phyloP scores from a whole-genome alignment of 768 basidiomycete species.

The Mycena rebaudengoi region DNA sequence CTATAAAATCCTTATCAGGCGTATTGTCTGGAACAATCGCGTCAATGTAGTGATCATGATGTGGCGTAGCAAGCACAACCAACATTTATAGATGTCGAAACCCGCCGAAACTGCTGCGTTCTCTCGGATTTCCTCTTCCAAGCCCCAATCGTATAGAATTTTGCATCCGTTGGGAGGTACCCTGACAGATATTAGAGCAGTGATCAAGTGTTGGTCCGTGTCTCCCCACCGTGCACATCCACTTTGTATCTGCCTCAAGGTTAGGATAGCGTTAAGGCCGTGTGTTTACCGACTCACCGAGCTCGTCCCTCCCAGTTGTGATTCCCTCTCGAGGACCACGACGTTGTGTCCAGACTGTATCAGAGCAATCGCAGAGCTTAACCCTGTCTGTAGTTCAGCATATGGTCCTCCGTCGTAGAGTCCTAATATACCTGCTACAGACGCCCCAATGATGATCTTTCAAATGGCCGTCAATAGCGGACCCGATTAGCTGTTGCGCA shows the following conservation, averaged over 20 bases:
- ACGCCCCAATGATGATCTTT: no score
- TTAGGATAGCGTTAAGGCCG: not conserved
- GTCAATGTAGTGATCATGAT: not conserved
- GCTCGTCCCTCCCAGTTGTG: slow-evolving; percentile 6
- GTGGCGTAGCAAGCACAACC: not conserved
- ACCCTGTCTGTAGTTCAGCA: slow-evolving; percentile 2
- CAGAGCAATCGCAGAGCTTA: slow-evolving; percentile 9
- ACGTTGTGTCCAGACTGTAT: slow-evolving; percentile 17
- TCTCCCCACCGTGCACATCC: slow-evolving; percentile 5
- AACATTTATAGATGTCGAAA: slow-evolving; percentile 13
- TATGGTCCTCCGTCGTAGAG: not conserved
- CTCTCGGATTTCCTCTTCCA: not conserved
- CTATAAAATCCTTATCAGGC: not conserved
- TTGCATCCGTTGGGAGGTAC: slow-evolving; percentile 6
- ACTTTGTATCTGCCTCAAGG: not conserved
- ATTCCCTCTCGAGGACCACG: slow-evolving; percentile 12
- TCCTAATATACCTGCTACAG: not conserved
- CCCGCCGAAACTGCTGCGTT: not conserved
- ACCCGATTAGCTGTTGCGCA: no score
- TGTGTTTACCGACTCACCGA: not conserved
- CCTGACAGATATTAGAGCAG: not conserved
- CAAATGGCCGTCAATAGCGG: no score
- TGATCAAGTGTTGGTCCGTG: not conserved
- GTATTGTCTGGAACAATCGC: not conserved
- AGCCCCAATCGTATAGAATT: slow-evolving; percentile 6